Conservation (phyloP, 345 rosid species). For the Nephelium lappaceum region DNA sequence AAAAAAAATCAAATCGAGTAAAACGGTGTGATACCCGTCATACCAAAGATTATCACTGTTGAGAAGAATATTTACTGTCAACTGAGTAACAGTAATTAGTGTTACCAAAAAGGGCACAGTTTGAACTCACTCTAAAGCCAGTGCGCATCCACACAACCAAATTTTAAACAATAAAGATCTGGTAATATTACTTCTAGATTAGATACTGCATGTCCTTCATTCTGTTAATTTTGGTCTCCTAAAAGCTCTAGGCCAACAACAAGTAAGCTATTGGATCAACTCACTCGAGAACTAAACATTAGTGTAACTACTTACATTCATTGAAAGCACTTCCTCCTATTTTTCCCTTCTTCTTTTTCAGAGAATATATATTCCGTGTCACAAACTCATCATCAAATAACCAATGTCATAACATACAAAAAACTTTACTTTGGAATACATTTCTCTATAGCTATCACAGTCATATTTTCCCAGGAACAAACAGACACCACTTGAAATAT, state of each 20-base stretch:
- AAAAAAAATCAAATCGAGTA: no score
- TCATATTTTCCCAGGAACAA: slow-evolving; percentile 3
- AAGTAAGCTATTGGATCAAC: not conserved
- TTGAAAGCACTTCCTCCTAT: slow-evolving; percentile 12
- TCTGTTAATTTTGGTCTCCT: slow-evolving; percentile 14
- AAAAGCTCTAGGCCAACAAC: slow-evolving; percentile 22
- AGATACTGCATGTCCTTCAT: not conserved
- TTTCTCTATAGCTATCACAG: not conserved
- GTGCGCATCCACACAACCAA: slow-evolving; percentile 27
- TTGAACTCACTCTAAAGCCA: not conserved
- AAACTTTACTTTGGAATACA: slow-evolving; percentile 13
- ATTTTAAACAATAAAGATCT: slow-evolving; percentile 1
- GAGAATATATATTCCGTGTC: not conserved
- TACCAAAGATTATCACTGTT: no score
- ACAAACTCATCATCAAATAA: slow-evolving; percentile 15
- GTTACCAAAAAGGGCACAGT: no score
- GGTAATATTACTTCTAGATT: not conserved
- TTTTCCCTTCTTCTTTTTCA: not conserved
- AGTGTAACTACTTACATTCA: not conserved
- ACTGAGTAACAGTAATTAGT: no score
- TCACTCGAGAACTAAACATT: slow-evolving; percentile 11
- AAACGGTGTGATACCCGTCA: no score
- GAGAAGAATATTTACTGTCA: no score
- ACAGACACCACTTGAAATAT: not conserved
- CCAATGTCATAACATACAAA: slow-evolving; percentile 14